These are phyloP conservation scores for Trametes hirsuta DNA, from an alignment of 1,284 basidiomycete species.

Conservation along the genomic window DNA sequence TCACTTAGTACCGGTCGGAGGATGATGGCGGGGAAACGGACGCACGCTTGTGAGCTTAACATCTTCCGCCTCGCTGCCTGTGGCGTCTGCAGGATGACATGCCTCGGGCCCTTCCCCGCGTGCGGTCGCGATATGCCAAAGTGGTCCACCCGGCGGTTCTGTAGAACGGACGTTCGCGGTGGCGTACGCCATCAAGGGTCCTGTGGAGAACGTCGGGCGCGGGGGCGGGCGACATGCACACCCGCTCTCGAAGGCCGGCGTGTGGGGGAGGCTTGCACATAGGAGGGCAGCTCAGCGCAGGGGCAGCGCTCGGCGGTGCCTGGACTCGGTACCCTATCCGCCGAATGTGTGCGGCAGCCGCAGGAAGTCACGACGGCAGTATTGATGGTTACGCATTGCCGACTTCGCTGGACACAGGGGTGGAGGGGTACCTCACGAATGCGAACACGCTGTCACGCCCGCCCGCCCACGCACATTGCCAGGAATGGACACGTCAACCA, in stretches of 20 bases:
- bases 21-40: background rate
- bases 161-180: background rate
- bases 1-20: slow-evolving; percentile 11
- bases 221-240: slow-evolving; percentile 4
- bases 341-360: slow-evolving; percentile 13
- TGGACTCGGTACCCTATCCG: slow-evolving; percentile 21
- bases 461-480: background rate
- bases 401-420: background rate
- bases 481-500: slow-evolving; percentile 9
- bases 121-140: slow-evolving; percentile 2
- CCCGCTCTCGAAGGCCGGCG: background rate
- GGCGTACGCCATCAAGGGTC: background rate
- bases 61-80: slow-evolving; percentile 20
- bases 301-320: slow-evolving; percentile 6
- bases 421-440: background rate
- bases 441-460: slow-evolving; percentile 8
- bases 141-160: slow-evolving; percentile 7
- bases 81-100: slow-evolving; percentile 17
- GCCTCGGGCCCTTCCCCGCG: slow-evolving; percentile 14
- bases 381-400: slow-evolving; percentile 16
- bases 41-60: slow-evolving; percentile 10
- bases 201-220: background rate
- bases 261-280: slow-evolving; percentile 6
- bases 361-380: slow-evolving; percentile 12
- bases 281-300: slow-evolving; percentile 1